Evolutionary conservation across 331 rosid genomes (phyloP).

Genomic region (Prunus yedoensis): DNA sequence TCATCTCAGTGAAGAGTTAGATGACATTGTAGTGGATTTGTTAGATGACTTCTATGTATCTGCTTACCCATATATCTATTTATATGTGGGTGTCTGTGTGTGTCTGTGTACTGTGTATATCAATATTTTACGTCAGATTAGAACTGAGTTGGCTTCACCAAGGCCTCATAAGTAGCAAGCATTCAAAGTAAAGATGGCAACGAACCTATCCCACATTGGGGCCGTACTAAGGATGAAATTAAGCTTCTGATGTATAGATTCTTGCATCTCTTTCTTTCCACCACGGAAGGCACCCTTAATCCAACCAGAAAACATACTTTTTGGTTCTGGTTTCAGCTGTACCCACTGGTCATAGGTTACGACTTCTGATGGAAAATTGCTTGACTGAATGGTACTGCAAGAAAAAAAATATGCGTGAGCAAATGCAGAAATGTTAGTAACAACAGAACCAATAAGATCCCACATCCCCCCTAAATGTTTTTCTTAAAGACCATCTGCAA

Average conservation of each 20-base stretch:
- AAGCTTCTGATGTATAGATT: constrained; percentile 60
- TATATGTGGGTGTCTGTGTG: neutral
- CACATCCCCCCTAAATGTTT: neutral
- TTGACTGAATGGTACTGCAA: constrained; percentile 52
- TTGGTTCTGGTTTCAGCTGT: constrained; percentile 68
- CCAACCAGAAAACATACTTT: constrained; percentile 62
- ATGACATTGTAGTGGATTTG: neutral
- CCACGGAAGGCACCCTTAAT: constrained; percentile 58
- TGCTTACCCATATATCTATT: neutral
- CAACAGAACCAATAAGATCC: neutral
- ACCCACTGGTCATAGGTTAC: constrained; percentile 65
- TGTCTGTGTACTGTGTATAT: neutral
- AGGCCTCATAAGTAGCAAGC: constrained; percentile 1
- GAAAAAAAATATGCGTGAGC: neutral
- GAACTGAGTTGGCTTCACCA: too few relatives aligned
- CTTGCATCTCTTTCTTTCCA: constrained; percentile 74
- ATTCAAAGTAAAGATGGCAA: constrained; percentile 21
- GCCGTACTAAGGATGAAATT: constrained; percentile 68
- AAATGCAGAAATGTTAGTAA: neutral
- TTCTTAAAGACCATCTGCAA: neutral
- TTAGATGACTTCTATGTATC: neutral
- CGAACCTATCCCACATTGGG: constrained; percentile 96
- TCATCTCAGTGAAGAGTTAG: neutral
- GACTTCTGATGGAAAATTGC: constrained; percentile 71
- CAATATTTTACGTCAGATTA: too few relatives aligned